A percentile compares a stretch with the other conserved stretches of the same genome.
Evolutionary conservation across 2,329 filamentous ascomycete species (phyloP).

Genomic region (Fusarium tricinctum): DNA sequence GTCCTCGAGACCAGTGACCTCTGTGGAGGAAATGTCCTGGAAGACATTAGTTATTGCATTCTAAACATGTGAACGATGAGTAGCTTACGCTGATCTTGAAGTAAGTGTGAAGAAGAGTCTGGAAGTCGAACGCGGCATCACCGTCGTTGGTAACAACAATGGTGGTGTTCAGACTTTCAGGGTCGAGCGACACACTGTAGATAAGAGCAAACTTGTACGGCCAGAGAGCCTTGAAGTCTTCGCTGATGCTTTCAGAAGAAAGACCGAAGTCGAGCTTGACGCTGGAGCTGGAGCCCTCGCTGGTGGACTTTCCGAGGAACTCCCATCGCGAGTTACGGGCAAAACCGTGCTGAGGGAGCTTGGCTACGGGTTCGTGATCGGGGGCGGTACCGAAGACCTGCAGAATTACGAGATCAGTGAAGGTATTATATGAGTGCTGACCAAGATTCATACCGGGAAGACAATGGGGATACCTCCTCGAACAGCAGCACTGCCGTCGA

Average conservation of each 20-base stretch:
- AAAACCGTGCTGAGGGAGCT: slow-evolving; percentile 94
- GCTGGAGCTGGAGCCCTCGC: slow-evolving; percentile 69
- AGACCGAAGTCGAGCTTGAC: slow-evolving; percentile 98
- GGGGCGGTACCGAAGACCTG: slow-evolving; percentile 89
- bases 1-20: slow-evolving; percentile 81
- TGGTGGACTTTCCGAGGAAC: slow-evolving; percentile 85
- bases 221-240: slow-evolving; percentile 80
- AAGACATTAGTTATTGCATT: neutral
- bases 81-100: slow-evolving; percentile 79
- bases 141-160: slow-evolving; percentile 93
- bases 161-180: slow-evolving; percentile 81
- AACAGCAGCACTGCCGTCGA: slow-evolving; percentile 91
- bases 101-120: slow-evolving; percentile 93
- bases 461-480: slow-evolving; percentile 93
- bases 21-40: slow-evolving; percentile 83
- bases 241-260: slow-evolving; percentile 77
- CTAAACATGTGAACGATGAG: neutral
- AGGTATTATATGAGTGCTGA: neutral
- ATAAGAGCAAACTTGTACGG: slow-evolving; percentile 89
- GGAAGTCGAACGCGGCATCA: slow-evolving; percentile 85
- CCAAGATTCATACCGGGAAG: slow-evolving; percentile 80
- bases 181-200: slow-evolving; percentile 90
- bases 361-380: slow-evolving; percentile 79
- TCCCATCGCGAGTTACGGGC: slow-evolving; percentile 93
- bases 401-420: slow-evolving; percentile 3